Evolutionary conservation across 2,329 filamentous ascomycete species (phyloP).

Genomic region (Aspergillus fumigatiaffinis): DNA sequence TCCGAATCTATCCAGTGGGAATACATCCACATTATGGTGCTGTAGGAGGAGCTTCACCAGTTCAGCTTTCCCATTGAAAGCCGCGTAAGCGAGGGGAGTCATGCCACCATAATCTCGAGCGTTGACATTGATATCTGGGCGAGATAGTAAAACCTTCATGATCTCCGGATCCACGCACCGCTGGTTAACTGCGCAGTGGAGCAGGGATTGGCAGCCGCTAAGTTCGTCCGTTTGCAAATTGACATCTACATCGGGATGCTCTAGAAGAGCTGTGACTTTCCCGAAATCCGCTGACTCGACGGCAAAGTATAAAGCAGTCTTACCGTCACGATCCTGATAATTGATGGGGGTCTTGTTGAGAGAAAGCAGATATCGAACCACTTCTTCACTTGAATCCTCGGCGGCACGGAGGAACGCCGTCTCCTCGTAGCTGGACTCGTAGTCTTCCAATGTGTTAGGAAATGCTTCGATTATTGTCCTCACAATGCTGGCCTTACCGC

Average conservation of each 20-base stretch:
- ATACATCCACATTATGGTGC: background rate
- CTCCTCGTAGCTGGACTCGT: too few species aligned
- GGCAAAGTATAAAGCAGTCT: background rate
- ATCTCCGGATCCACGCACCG: background rate
- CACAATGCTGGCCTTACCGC: too few species aligned
- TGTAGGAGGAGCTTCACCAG: background rate
- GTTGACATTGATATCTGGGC: background rate
- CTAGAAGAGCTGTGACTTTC: too few species aligned
- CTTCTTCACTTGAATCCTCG: too few species aligned
- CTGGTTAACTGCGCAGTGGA: background rate
- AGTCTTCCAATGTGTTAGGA: too few species aligned
- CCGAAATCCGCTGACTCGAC: background rate
- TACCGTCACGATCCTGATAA: background rate
- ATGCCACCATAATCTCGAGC: background rate
- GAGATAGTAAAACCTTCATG: background rate
- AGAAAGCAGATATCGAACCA: too few species aligned
- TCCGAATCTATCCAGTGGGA: background rate
- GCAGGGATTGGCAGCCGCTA: too few species aligned
- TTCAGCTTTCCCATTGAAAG: background rate
- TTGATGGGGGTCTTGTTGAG: background rate
- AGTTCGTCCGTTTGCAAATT: background rate
- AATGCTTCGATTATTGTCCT: too few species aligned
- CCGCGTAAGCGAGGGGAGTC: background rate
- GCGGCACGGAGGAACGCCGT: too few species aligned
- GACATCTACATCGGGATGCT: background rate